A percentile compares a stretch with the other conserved stretches of the same genome.
Evolutionary conservation across 2,329 filamentous ascomycete species (phyloP).

Genomic region (Aureobasidium leucospermi): DNA sequence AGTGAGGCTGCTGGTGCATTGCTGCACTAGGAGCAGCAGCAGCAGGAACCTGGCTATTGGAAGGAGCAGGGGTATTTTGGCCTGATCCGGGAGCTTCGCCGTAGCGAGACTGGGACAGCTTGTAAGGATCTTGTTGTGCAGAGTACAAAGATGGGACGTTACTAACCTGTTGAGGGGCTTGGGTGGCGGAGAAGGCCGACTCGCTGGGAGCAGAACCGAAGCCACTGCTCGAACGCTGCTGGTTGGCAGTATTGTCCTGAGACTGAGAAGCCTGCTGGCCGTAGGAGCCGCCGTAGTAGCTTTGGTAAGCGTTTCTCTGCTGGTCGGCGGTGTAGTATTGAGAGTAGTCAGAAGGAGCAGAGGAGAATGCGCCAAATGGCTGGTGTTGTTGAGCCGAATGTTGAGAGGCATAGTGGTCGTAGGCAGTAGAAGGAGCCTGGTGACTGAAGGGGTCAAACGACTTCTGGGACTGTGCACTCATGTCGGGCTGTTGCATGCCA

Average conservation of each 20-base stretch:
- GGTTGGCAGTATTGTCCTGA: constrained; percentile 64
- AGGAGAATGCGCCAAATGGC: constrained; percentile 60
- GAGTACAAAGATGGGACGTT: constrained; percentile 23
- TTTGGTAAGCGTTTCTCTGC: constrained; percentile 65
- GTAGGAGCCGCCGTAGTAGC: constrained; percentile 53
- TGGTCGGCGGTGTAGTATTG: constrained; percentile 78
- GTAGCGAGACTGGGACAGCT: constrained; percentile 58
- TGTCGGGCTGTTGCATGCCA: constrained; percentile 45
- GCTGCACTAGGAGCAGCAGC: constrained; percentile 38
- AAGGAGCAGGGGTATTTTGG: constrained; percentile 82
- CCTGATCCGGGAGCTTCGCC: constrained; percentile 78
- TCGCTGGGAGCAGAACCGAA: constrained; percentile 59
- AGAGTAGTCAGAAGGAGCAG: constrained; percentile 71
- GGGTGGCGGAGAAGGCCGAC: constrained; percentile 55
- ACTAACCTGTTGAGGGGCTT: constrained; percentile 46
- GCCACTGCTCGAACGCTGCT: constrained; percentile 70
- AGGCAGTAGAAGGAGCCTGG: constrained; percentile 50
- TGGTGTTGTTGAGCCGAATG: constrained; percentile 53
- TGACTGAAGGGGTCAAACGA: constrained; percentile 81
- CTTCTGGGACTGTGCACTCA: constrained; percentile 61
- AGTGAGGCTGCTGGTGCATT: constrained; percentile 40
- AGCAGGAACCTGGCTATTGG: constrained; percentile 49
- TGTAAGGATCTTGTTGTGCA: neutral
- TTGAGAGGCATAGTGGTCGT: constrained; percentile 42
- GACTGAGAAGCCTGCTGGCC: constrained; percentile 45